phyloP scores from a whole-genome alignment of 345 rosid genomes.

The Combretum micranthum region DNA sequence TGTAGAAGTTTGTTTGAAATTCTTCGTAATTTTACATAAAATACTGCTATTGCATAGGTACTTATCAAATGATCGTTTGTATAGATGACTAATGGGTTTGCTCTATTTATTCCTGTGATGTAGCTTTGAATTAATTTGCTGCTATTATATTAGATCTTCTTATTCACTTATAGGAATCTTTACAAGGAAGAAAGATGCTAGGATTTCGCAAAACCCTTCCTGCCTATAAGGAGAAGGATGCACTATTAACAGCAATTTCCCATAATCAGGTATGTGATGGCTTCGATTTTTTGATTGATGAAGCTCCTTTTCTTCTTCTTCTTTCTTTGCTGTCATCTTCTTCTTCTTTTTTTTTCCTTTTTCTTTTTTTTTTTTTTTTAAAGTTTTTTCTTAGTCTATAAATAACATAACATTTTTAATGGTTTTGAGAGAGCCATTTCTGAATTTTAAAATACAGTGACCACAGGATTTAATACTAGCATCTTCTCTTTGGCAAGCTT shows the following conservation, averaged over 20 bases:
- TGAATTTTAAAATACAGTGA: too few relatives aligned
- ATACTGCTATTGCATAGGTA: too few relatives aligned
- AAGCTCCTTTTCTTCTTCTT: not conserved
- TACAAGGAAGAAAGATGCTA: conserved; percentile 56
- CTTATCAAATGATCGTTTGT: too few relatives aligned
- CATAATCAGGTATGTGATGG: conserved; percentile 56
- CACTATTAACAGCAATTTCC: conserved; percentile 46
- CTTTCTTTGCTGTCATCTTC: not conserved
- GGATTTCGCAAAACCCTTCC: conserved; percentile 72
- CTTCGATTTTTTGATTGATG: not conserved
- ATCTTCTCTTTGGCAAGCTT: too few relatives aligned
- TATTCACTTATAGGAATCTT: conserved; percentile 43
- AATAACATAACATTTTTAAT: too few relatives aligned
- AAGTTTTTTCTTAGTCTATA: too few relatives aligned
- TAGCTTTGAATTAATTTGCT: not conserved
- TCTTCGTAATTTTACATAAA: too few relatives aligned
- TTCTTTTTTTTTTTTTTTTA: not conserved
- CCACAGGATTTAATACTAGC: too few relatives aligned
- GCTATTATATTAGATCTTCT: not conserved
- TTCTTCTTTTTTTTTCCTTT: not conserved
- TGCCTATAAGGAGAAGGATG: conserved; percentile 71
- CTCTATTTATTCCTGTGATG: too few relatives aligned
- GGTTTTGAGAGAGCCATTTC: too few relatives aligned
- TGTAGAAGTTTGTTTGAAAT: too few relatives aligned
- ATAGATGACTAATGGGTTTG: too few relatives aligned